Evolutionary conservation across 2,329 filamentous ascomycete species (phyloP), one percentile per base, ranked within the genome.

Genomic region (Apiospora saccharicola): DNA sequence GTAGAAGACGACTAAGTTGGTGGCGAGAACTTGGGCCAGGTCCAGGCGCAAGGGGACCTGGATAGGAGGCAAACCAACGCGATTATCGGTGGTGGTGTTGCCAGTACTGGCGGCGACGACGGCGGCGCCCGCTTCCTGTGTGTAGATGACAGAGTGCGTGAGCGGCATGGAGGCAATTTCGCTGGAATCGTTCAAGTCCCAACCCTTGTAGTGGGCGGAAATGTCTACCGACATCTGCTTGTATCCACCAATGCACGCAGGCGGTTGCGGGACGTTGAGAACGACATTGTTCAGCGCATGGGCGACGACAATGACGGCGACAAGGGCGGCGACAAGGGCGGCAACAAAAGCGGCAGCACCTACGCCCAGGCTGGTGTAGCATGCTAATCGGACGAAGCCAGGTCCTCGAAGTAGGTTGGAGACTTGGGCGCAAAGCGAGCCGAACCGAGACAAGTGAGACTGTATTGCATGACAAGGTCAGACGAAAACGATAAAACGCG

Each of bases 171-270:
- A 4, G 16, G 19, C 22, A 2, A 14, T 22, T 1, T 16, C 19
- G 22, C 2, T 22, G 46, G 46, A n/a, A 1, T n/a, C 46, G 8
- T 8, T 19, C 19, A n/a, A 0, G 19, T 19, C 30, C 7, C 34
- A 13, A 19, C 6, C 13, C 8, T 41, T n/a, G 22, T 64, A 64
- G 34, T 64, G 13, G 30, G 57, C 34, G 8, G 57, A 37, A 8
- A 64, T n/a, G 10, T 41, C 57, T 3, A 64, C 57, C 57, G 57
- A 64, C 0, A 64, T 34, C 57, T 64, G 34, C 57, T 64, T 64
- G 57, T 64, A 64, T 19, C 34, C 22, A 34, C 57, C 57, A 4
- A 19, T 10, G 34, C 57, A 64, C 19, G 57, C 57, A 13, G 34
- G 30, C 8, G 57, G 57, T 6, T 37, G 57, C 19, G 57, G 57